These are phyloP conservation scores for Fraxinus dipetala DNA, from an alignment of 305 asterid species.

Conservation along the genomic window DNA sequence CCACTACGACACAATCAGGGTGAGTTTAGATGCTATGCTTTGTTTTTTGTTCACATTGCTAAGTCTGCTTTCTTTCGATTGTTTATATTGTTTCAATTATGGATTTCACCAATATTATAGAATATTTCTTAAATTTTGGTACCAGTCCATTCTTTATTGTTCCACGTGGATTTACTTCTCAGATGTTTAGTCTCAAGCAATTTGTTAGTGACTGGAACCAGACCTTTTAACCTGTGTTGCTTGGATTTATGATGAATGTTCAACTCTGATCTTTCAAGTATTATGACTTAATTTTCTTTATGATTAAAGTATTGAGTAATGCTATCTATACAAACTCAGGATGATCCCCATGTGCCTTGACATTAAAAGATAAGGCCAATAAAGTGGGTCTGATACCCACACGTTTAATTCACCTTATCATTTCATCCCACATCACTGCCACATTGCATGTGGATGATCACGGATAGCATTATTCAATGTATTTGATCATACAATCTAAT, in stretches of 20 bases:
- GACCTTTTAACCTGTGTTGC: not conserved
- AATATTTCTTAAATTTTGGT: not conserved
- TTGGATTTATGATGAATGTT: not conserved
- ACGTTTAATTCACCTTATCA: not conserved
- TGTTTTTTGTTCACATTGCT: not conserved
- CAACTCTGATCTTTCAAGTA: not conserved
- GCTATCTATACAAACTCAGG: not conserved
- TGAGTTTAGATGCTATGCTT: conserved; percentile 8
- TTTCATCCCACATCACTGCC: not conserved
- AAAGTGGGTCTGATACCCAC: not conserved
- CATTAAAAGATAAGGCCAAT: not conserved
- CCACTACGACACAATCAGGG: conserved; percentile 44
- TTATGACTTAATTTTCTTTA: not conserved
- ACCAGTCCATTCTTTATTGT: not conserved
- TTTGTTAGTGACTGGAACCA: not conserved
- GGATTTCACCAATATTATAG: not conserved
- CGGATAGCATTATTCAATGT: not conserved
- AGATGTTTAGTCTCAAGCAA: not conserved
- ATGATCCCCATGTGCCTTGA: not conserved
- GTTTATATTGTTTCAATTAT: not conserved
- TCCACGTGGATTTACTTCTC: not conserved
- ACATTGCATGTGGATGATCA: not conserved
- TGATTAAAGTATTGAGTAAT: not conserved
- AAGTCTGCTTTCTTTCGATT: not conserved
- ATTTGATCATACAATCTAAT: too few relatives aligned